phyloP scores from a whole-genome alignment of 371 early-diverging fungal species.

The Actinomortierella wolfii region DNA sequence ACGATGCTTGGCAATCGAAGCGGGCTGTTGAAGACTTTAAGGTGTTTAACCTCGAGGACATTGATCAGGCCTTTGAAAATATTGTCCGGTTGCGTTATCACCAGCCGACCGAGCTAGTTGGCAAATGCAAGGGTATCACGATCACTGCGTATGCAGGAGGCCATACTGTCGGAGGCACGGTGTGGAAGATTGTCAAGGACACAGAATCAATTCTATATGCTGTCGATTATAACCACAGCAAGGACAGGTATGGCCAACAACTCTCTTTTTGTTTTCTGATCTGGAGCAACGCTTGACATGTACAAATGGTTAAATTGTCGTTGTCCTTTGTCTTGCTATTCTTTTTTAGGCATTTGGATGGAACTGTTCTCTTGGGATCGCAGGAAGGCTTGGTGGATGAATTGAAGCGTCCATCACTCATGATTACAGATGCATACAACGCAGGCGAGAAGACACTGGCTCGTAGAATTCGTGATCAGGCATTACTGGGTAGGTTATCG shows the following conservation, averaged over 20 bases:
- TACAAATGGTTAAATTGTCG: background rate
- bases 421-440: slow-evolving; percentile 92
- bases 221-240: slow-evolving; percentile 95
- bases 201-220: slow-evolving; percentile 95
- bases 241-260: slow-evolving; percentile 73
- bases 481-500: slow-evolving; percentile 66
- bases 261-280: slow-evolving; percentile 7
- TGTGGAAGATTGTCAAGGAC: slow-evolving; percentile 97
- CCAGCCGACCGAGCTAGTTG: slow-evolving; percentile 82
- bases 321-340: background rate
- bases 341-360: slow-evolving; percentile 76
- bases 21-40: slow-evolving; percentile 73
- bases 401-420: slow-evolving; percentile 79
- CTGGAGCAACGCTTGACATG: background rate
- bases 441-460: slow-evolving; percentile 70
- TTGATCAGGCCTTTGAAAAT: slow-evolving; percentile 85
- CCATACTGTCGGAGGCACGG: slow-evolving; percentile 95
- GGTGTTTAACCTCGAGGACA: slow-evolving; percentile 73
- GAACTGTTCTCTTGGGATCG: slow-evolving; percentile 71
- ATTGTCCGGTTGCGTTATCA: slow-evolving; percentile 87
- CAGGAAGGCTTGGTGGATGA: slow-evolving; percentile 74
- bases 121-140: slow-evolving; percentile 85
- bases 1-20: slow-evolving; percentile 77
- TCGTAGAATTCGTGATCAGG: slow-evolving; percentile 75
- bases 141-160: slow-evolving; percentile 96